Percentiles rank a stretch among this genome's conserved stretches.
phyloP scores from a whole-genome alignment of 441 rosid species.

The Omphalea diandra region DNA sequence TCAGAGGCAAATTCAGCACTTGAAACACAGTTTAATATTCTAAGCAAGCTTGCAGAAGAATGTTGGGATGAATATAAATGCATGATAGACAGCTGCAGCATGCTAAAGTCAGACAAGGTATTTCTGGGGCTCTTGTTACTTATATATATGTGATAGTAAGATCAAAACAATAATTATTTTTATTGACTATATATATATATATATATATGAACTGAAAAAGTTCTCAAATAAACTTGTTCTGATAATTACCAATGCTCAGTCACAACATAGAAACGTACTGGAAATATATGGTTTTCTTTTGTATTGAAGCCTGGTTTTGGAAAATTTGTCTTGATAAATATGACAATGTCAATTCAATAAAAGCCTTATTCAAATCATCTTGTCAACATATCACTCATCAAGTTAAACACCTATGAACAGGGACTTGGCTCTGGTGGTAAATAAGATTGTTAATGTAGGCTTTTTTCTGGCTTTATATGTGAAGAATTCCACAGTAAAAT shows the following conservation, averaged over 20 bases:
- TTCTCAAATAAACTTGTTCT: neutral
- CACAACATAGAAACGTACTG: neutral
- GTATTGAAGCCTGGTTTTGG: neutral
- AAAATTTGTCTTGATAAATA: neutral
- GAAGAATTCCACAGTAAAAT: neutral
- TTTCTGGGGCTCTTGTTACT: neutral
- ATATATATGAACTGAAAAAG: no score
- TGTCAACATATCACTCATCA: neutral
- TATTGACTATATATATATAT: neutral
- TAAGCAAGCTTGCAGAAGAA: slow-evolving; percentile 78
- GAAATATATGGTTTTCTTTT: neutral
- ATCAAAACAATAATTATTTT: neutral
- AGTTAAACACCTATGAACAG: neutral
- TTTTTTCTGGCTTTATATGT: neutral
- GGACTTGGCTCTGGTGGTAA: neutral
- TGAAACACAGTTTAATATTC: slow-evolving; percentile 58
- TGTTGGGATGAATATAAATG: slow-evolving; percentile 61
- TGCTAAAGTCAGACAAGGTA: slow-evolving; percentile 62
- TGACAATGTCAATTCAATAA: neutral
- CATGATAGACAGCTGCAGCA: slow-evolving; percentile 65
- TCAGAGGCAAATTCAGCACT: slow-evolving; percentile 73
- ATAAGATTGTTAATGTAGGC: neutral
- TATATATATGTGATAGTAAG: neutral
- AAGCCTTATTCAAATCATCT: neutral
- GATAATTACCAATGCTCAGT: neutral